These are phyloP conservation scores for Stereocaulon alpinum DNA, from an alignment of 495 filamentous ascomycete genomes.

Conservation along the genomic window DNA sequence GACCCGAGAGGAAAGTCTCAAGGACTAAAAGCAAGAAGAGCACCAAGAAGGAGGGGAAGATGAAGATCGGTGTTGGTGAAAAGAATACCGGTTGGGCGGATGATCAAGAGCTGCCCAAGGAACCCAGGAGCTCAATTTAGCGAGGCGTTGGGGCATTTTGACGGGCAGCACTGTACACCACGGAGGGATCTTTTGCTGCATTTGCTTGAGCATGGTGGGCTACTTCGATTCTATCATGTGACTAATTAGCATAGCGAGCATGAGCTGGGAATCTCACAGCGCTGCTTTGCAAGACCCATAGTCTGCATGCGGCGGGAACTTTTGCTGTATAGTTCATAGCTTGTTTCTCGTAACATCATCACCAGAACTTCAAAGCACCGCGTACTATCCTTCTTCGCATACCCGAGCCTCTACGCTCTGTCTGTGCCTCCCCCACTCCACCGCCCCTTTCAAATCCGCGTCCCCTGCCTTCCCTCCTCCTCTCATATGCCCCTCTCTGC, in stretches of 20 bases:
- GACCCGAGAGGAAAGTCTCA: background rate
- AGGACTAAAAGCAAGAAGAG: slow-evolving; percentile 1
- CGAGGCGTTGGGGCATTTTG: slow-evolving; percentile 7
- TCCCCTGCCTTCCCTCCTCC: background rate
- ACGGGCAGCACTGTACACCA: background rate
- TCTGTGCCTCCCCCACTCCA: background rate
- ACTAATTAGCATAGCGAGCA: background rate
- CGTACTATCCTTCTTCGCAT: too few species aligned
- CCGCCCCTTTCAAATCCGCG: background rate
- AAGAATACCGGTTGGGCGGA: slow-evolving; percentile 17
- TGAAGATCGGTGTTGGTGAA: slow-evolving; percentile 21
- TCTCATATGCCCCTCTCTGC: background rate
- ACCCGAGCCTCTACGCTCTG: background rate
- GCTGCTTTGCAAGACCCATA: background rate
- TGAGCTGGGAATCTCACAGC: background rate
- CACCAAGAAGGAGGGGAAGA: slow-evolving; percentile 17
- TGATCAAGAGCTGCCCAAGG: background rate
- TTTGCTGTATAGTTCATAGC: background rate
- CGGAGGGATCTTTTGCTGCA: background rate
- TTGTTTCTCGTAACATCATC: background rate
- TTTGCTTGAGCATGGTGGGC: background rate
- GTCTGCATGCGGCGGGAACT: too few species aligned
- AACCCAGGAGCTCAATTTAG: slow-evolving; percentile 12
- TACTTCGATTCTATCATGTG: background rate
- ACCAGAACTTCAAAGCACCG: background rate